phyloP scores from a whole-genome alignment of 345 rosid genomes.

The Syzygium oleosum region DNA sequence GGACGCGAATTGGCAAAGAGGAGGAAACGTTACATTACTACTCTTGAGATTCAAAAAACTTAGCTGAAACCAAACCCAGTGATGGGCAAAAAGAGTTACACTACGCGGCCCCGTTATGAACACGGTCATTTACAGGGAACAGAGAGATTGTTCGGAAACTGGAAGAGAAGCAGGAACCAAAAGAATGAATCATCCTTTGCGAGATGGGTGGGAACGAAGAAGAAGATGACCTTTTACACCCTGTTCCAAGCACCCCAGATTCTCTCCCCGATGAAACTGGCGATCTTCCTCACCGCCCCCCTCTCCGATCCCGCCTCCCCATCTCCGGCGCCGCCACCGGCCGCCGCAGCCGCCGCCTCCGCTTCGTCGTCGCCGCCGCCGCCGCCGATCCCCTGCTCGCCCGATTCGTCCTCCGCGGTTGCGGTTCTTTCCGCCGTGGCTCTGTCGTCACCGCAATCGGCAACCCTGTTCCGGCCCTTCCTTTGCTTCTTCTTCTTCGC shows the following conservation, averaged over 20 bases:
- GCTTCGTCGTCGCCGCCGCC: neutral
- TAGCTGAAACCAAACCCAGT: neutral
- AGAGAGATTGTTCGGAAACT: neutral
- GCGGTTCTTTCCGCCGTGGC: neutral
- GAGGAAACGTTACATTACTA: neutral
- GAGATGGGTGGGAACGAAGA: neutral
- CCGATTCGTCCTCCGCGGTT: neutral
- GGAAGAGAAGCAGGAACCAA: neutral
- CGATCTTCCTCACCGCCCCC: slow-evolving; percentile 21
- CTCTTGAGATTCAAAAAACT: neutral
- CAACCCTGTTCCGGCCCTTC: slow-evolving; percentile 4
- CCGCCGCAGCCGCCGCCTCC: neutral
- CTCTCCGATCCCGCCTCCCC: slow-evolving; percentile 10
- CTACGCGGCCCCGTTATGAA: neutral
- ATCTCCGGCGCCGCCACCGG: neutral
- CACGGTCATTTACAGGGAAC: neutral
- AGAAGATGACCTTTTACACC: neutral
- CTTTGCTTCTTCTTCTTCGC: slow-evolving; percentile 4
- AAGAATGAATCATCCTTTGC: neutral
- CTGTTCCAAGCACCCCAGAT: slow-evolving; percentile 16
- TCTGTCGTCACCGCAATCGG: neutral
- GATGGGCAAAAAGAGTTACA: neutral
- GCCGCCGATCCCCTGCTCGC: neutral
- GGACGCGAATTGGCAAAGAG: neutral
- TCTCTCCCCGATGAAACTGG: slow-evolving; percentile 20